Conservation (phyloP, 2,329 filamentous ascomycete species). For the Paecilomyces niveus region DNA sequence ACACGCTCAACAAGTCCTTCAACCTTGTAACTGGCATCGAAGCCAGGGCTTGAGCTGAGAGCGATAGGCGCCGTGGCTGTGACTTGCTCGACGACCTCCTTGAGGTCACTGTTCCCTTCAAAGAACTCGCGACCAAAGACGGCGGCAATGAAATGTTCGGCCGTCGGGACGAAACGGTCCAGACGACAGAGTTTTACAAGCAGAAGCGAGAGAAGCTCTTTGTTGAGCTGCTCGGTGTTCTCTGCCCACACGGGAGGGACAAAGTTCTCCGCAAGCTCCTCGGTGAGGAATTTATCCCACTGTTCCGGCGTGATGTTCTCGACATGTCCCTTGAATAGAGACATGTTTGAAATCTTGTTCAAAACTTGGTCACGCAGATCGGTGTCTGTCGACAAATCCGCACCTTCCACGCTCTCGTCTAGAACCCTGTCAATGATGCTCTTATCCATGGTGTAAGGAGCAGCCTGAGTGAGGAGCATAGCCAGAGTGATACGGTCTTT, state of each 20-base stretch:
- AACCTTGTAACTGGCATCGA: slow-evolving; percentile 98
- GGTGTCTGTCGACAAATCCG: slow-evolving; percentile 66
- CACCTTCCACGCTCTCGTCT: slow-evolving; percentile 66
- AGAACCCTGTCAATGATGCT: slow-evolving; percentile 77
- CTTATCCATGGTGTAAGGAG: slow-evolving; percentile 95
- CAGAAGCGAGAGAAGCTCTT: slow-evolving; percentile 73
- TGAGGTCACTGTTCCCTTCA: slow-evolving; percentile 77
- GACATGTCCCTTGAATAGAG: slow-evolving; percentile 66
- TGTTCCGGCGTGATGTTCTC: slow-evolving; percentile 53
- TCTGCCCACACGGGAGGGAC: slow-evolving; percentile 72
- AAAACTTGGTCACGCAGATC: slow-evolving; percentile 63
- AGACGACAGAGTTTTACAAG: slow-evolving; percentile 92
- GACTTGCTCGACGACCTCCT: slow-evolving; percentile 76
- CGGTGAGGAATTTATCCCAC: slow-evolving; percentile 76
- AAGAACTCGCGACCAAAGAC: slow-evolving; percentile 81
- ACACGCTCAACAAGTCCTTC: slow-evolving; percentile 85
- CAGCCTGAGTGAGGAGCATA: slow-evolving; percentile 89
- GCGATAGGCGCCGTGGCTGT: slow-evolving; percentile 79
- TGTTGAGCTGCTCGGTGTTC: slow-evolving; percentile 58
- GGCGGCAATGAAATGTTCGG: slow-evolving; percentile 78
- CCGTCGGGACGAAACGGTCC: slow-evolving; percentile 87
- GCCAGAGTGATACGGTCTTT: slow-evolving; percentile 91
- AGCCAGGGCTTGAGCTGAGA: slow-evolving; percentile 88
- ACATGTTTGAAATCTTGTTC: slow-evolving; percentile 59
- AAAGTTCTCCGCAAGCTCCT: slow-evolving; percentile 79